Evolutionary conservation across 768 basidiomycete species (phyloP).

Genomic region (Boletus rubropictus): DNA sequence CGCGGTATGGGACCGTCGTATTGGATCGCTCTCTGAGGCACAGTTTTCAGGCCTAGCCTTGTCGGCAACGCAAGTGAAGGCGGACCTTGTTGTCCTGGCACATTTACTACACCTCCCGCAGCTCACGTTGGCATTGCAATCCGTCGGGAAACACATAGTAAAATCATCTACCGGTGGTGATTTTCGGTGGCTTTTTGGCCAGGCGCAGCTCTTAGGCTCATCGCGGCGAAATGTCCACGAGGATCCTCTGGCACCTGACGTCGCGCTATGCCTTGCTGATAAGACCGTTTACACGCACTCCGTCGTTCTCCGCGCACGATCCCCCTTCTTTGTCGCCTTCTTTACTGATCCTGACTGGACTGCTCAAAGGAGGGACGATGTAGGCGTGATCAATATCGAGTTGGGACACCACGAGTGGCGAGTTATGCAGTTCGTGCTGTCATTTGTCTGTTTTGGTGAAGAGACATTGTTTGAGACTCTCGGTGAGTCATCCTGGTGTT

Average conservation of each 20-base stretch:
- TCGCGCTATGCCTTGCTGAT: slow-evolving; percentile 67
- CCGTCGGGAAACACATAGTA: slow-evolving; percentile 52
- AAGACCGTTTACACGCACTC: slow-evolving; percentile 64
- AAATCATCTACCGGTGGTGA: slow-evolving; percentile 44
- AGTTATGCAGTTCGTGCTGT: slow-evolving; percentile 69
- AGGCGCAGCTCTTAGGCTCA: slow-evolving; percentile 8
- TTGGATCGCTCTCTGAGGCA: slow-evolving; percentile 40
- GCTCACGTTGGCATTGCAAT: slow-evolving; percentile 51
- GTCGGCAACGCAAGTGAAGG: slow-evolving; percentile 46
- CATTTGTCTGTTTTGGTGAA: slow-evolving; percentile 70
- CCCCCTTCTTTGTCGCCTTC: slow-evolving; percentile 77
- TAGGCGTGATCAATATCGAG: slow-evolving; percentile 57
- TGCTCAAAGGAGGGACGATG: slow-evolving; percentile 44
- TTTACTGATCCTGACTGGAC: slow-evolving; percentile 86
- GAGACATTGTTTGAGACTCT: slow-evolving; percentile 68
- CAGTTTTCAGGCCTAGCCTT: slow-evolving; percentile 38
- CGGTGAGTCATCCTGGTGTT: slow-evolving; percentile 38
- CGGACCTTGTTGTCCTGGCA: slow-evolving; percentile 58
- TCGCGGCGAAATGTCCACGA: slow-evolving; percentile 3
- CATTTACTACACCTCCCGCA: slow-evolving; percentile 51
- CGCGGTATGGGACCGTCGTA: slow-evolving; percentile 78
- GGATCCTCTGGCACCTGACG: slow-evolving; percentile 52
- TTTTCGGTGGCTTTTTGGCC: slow-evolving; percentile 45
- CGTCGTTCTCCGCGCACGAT: slow-evolving; percentile 71
- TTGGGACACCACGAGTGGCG: slow-evolving; percentile 69